Evolutionary conservation across 176 grass and related monocot species (phyloP).

Genomic region (Phyllostachys edulis): DNA sequence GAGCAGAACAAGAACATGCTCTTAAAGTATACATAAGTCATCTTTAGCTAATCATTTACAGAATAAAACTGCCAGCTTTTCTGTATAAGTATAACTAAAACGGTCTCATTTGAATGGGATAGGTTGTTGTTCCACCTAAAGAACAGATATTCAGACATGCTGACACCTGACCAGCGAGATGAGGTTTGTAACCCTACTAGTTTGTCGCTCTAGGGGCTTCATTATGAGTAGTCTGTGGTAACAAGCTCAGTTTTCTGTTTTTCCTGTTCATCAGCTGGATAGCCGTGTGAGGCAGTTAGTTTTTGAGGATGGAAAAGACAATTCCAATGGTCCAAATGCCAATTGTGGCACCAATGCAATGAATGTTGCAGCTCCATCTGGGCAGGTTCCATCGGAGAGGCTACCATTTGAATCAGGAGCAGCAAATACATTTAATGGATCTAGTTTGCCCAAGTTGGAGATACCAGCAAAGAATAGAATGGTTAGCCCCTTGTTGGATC

Average conservation of each 20-base stretch:
- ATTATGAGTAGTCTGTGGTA: not conserved
- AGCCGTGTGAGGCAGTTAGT: slow-evolving; percentile 60
- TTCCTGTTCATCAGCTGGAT: slow-evolving; percentile 66
- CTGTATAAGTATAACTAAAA: slow-evolving; percentile 39
- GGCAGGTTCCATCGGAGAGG: slow-evolving; percentile 43
- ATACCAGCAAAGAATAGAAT: slow-evolving; percentile 48
- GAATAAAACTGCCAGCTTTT: slow-evolving; percentile 8
- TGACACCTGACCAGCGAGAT: slow-evolving; percentile 53
- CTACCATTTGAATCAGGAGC: slow-evolving; percentile 27
- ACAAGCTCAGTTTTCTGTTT: slow-evolving; percentile 27
- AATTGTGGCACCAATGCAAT: not conserved
- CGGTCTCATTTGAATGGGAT: slow-evolving; percentile 25
- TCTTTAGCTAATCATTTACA: slow-evolving; percentile 23
- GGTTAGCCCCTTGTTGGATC: slow-evolving; percentile 80
- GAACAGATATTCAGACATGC: slow-evolving; percentile 73
- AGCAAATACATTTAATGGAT: slow-evolving; percentile 41
- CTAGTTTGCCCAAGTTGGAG: slow-evolving; percentile 52
- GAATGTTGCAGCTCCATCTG: slow-evolving; percentile 30
- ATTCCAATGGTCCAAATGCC: slow-evolving; percentile 11
- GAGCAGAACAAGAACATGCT: slow-evolving; percentile 68
- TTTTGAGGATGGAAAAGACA: slow-evolving; percentile 63
- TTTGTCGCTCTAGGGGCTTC: slow-evolving; percentile 30
- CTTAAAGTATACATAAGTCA: slow-evolving; percentile 50
- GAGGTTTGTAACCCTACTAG: slow-evolving; percentile 45
- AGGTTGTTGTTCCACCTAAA: slow-evolving; percentile 88